These are phyloP conservation scores for Kondoa malvinella DNA, from an alignment of 768 basidiomycete species.

Conservation along the genomic window DNA sequence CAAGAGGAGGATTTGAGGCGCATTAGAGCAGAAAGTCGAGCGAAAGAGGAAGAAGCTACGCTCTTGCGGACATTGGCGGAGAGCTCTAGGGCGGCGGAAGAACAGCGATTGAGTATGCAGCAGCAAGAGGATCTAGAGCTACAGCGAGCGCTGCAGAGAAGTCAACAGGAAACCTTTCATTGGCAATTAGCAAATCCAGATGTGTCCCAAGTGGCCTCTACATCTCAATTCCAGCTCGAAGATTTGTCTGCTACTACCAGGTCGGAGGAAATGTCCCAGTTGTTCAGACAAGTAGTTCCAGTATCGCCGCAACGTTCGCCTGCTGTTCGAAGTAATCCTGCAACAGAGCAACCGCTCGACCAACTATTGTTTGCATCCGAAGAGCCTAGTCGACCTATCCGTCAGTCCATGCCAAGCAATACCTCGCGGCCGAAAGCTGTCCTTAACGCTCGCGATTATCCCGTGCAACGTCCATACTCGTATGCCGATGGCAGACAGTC, in stretches of 20 bases:
- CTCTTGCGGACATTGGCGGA: not conserved
- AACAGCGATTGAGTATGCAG: not conserved
- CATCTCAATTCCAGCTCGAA: not conserved
- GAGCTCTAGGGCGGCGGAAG: not conserved
- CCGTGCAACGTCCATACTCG: not conserved
- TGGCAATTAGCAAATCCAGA: not conserved
- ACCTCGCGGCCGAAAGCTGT: too few relatives aligned
- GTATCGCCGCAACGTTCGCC: not conserved
- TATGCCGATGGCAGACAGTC: not conserved
- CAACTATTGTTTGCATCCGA: not conserved
- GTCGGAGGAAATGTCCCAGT: too few relatives aligned
- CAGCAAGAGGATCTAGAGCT: not conserved
- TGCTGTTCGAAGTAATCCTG: not conserved
- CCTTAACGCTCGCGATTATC: too few relatives aligned
- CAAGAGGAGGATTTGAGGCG: not conserved
- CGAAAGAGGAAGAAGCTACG: not conserved
- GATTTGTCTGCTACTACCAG: too few relatives aligned
- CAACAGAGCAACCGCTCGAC: not conserved
- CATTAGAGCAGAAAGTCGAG: not conserved
- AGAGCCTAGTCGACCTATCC: too few relatives aligned
- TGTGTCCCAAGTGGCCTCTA: not conserved
- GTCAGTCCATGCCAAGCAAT: too few relatives aligned
- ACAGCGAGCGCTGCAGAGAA: not conserved
- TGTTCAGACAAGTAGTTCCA: not conserved
- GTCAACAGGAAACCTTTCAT: not conserved